A percentile compares a stretch with the other conserved stretches of the same genome.
Conservation (phyloP, 2,329 filamentous ascomycete species). For the Botrytis fragariae region DNA sequence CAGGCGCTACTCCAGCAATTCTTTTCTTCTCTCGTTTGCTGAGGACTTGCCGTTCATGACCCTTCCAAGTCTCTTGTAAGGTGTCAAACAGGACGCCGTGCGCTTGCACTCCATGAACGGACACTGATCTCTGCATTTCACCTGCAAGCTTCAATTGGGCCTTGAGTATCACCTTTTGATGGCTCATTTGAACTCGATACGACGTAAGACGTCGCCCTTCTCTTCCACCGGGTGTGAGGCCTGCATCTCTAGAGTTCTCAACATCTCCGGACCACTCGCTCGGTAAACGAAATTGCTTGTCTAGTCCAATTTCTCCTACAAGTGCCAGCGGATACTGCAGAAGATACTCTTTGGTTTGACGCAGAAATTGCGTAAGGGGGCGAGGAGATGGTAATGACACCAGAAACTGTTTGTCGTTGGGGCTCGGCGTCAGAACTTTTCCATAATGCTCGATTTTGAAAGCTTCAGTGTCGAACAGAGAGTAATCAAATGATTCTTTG, state of each 20-base stretch:
- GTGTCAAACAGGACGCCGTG: conserved; percentile 63
- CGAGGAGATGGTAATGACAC: conserved; percentile 56
- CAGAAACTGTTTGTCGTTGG: conserved; percentile 47
- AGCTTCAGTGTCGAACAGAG: conserved; percentile 24
- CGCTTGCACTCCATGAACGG: conserved; percentile 63
- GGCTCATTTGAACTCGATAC: conserved; percentile 63
- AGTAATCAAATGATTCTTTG: conserved; percentile 26
- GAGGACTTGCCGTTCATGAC: conserved; percentile 60
- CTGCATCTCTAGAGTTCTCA: conserved; percentile 44
- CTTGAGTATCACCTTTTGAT: conserved; percentile 65
- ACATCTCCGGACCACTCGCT: conserved; percentile 49
- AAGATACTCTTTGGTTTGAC: conserved; percentile 55
- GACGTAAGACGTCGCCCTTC: conserved; percentile 67
- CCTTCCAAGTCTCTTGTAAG: conserved; percentile 65
- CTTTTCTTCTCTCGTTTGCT: conserved; percentile 57
- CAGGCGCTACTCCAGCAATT: conserved; percentile 41
- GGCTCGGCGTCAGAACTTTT: conserved; percentile 58
- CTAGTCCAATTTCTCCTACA: conserved; percentile 74
- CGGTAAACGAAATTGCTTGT: conserved; percentile 74
- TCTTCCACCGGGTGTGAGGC: conserved; percentile 65
- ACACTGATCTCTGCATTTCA: conserved; percentile 69
- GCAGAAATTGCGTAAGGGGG: conserved; percentile 57
- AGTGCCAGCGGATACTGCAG: conserved; percentile 60
- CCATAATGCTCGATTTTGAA: conserved; percentile 60
- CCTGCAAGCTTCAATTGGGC: conserved; percentile 71